Conservation (phyloP, 305 asterid species). For the Fraxinus ornus region DNA sequence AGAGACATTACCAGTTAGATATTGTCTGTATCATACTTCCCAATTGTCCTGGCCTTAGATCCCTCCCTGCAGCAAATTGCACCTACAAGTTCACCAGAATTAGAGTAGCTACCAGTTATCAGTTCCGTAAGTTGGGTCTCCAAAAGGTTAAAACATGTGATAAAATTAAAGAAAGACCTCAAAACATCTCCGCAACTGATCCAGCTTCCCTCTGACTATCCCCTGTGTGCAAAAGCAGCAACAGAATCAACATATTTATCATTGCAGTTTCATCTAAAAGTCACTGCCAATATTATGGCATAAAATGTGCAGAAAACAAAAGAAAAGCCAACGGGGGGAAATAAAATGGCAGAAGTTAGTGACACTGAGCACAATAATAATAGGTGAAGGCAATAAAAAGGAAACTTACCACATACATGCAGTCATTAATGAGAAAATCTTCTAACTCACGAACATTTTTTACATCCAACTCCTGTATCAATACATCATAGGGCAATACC, state of each 20-base stretch:
- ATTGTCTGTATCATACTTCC: constrained; percentile 76
- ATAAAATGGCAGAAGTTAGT: not conserved
- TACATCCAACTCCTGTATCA: constrained; percentile 91
- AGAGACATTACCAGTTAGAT: constrained; percentile 55
- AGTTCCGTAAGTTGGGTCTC: not conserved
- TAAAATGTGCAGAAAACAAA: not conserved
- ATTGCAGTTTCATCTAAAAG: constrained; percentile 7
- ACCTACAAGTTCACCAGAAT: constrained; percentile 53
- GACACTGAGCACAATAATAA: constrained; percentile 7
- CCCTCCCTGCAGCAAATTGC: constrained; percentile 99
- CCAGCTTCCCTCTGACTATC: constrained; percentile 96
- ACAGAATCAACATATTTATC: constrained; percentile 10
- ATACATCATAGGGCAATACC: constrained; percentile 86
- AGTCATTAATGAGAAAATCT: constrained; percentile 94
- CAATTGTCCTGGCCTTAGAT: constrained; percentile 92
- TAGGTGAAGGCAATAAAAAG: constrained; percentile 4
- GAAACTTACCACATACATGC: constrained; percentile 95
- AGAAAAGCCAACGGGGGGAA: constrained; percentile 1
- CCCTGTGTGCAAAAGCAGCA: constrained; percentile 55
- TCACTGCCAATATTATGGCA: constrained; percentile 5
- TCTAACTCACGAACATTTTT: constrained; percentile 91
- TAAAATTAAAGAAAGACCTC: constrained; percentile 53
- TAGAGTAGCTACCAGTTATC: constrained; percentile 17
- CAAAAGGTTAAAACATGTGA: constrained; percentile 12
- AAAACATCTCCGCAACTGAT: constrained; percentile 92